Conservation (phyloP, 192 early-diverging fungal species). For the Coemansia sp. region DNA sequence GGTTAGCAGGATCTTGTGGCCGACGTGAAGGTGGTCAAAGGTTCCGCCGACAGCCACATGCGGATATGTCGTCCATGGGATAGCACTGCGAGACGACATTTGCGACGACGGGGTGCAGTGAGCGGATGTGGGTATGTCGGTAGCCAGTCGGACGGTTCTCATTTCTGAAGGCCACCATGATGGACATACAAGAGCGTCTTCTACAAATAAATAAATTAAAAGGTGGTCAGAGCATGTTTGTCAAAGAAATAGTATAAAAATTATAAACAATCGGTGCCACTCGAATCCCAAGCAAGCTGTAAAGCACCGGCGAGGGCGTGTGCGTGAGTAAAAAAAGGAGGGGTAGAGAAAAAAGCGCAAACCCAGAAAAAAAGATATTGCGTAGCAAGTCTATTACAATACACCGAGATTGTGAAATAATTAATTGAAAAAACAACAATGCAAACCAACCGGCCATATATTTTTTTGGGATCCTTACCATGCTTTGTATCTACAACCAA, state of each 20-base stretch:
- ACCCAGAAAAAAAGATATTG: conserved; percentile 1
- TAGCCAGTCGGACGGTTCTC: conserved; percentile 5
- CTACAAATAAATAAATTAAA: not conserved
- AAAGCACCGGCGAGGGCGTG: not conserved
- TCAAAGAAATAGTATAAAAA: conserved; percentile 1
- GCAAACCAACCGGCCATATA: not conserved
- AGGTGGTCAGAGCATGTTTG: conserved; percentile 1
- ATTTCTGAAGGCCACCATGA: conserved; percentile 46
- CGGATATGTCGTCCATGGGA: conserved; percentile 35
- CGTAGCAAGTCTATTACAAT: not conserved
- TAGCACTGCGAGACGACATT: conserved; percentile 9
- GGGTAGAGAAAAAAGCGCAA: not conserved
- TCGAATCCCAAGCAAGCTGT: not conserved
- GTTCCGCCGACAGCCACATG: conserved; percentile 80
- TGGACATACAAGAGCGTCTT: conserved; percentile 23
- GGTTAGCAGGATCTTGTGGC: conserved; percentile 91
- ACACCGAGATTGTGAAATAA: not conserved
- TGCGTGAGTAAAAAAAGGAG: conserved; percentile 1
- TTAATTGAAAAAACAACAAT: conserved; percentile 1
- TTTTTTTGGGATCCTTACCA: conserved; percentile 11
- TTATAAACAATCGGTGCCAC: conserved; percentile 2
- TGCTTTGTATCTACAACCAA: conserved; percentile 5
- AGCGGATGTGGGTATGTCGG: not conserved
- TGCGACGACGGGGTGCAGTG: not conserved
- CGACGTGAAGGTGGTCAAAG: conserved; percentile 95